Conservation (phyloP, 2,329 filamentous ascomycete genomes). For the Madurella mycetomatis region DNA sequence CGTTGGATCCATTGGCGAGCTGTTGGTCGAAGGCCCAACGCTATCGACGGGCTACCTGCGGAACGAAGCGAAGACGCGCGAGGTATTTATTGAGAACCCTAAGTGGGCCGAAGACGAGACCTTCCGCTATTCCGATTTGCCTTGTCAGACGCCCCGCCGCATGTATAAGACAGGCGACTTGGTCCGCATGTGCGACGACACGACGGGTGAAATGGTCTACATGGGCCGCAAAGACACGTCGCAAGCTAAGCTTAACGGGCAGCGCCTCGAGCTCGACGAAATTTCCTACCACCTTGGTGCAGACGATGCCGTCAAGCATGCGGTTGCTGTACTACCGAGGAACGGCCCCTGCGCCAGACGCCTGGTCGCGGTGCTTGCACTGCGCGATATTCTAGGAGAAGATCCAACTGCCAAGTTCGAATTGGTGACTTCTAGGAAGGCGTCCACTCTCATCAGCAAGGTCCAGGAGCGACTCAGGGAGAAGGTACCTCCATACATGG, state of each 20-base stretch:
- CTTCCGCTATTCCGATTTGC: conserved; percentile 44
- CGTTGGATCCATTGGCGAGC: conserved; percentile 22
- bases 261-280: conserved; percentile 34
- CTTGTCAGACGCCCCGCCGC: conserved; percentile 47
- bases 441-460: conserved; percentile 1
- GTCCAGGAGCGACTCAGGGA: conserved; percentile 24
- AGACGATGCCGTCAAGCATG: conserved; percentile 38
- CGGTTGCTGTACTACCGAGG: conserved; percentile 40
- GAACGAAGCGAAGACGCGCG: conserved; percentile 38
- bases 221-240: conserved; percentile 33
- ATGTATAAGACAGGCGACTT: conserved; percentile 40
- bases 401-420: conserved; percentile 1
- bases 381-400: neutral
- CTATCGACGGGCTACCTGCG: conserved; percentile 21
- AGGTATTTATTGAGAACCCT: conserved; percentile 41
- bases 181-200: conserved; percentile 24
- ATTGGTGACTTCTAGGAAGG: conserved; percentile 9
- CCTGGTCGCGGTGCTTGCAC: conserved; percentile 20
- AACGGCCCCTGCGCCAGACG: conserved; percentile 22
- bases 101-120: conserved; percentile 30
- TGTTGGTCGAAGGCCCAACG: conserved; percentile 21
- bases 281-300: conserved; percentile 40
- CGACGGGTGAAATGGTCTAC: conserved; percentile 23
- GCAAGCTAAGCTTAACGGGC: conserved; percentile 26
- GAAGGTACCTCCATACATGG: conserved; percentile 36